Evolutionary conservation across 2,329 filamentous ascomycete species (phyloP).

Genomic region (Ramularia endophylla): DNA sequence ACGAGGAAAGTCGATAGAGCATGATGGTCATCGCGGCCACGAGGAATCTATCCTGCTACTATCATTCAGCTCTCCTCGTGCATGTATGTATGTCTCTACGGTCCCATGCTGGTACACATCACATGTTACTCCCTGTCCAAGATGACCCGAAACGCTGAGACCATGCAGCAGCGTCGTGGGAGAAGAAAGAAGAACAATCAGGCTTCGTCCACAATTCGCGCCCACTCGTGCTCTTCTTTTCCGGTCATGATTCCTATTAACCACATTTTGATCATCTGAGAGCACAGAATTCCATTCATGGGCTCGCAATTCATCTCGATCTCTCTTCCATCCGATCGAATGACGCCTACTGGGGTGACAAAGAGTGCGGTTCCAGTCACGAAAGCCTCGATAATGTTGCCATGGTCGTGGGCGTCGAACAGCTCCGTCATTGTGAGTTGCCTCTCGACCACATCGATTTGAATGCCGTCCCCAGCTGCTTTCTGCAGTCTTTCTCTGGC

Average conservation of each 20-base stretch:
- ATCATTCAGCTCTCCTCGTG: too few relatives aligned
- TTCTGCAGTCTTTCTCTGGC: slow-evolving; percentile 53
- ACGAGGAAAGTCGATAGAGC: too few relatives aligned
- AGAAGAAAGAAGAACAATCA: neutral
- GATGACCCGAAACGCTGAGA: too few relatives aligned
- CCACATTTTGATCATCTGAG: slow-evolving; percentile 34
- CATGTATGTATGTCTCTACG: too few relatives aligned
- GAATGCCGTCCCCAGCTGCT: slow-evolving; percentile 10
- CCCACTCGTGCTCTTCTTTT: slow-evolving; percentile 38
- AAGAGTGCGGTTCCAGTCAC: slow-evolving; percentile 69
- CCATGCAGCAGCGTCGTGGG: too few relatives aligned
- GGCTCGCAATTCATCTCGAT: slow-evolving; percentile 35
- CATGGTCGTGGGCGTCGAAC: slow-evolving; percentile 11
- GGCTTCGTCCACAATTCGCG: slow-evolving; percentile 33
- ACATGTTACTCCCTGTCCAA: too few relatives aligned
- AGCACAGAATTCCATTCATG: slow-evolving; percentile 32
- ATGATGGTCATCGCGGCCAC: too few relatives aligned
- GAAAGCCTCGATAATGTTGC: slow-evolving; percentile 61
- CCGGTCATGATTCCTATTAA: slow-evolving; percentile 43
- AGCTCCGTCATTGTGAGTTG: slow-evolving; percentile 18
- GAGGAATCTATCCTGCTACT: too few relatives aligned
- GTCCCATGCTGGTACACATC: too few relatives aligned
- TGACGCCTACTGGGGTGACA: slow-evolving; percentile 35
- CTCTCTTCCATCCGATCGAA: slow-evolving; percentile 36
- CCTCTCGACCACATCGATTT: slow-evolving; percentile 19